Conservation (phyloP, 2,329 filamentous ascomycete genomes). For the Fusarium haematococcum region DNA sequence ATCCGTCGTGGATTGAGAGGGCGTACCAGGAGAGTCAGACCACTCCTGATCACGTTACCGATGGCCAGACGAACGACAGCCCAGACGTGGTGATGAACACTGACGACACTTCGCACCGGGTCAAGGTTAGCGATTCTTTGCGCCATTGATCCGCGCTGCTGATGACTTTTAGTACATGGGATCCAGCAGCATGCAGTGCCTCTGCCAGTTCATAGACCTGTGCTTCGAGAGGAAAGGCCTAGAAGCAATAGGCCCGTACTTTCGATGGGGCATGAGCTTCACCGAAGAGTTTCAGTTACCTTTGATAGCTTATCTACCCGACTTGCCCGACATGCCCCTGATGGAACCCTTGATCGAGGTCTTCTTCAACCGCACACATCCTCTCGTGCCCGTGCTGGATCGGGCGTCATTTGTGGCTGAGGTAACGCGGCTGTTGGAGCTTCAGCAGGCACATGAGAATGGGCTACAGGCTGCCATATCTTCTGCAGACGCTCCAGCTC, state of each 20-base stretch:
- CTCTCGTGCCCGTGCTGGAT: slow-evolving; percentile 32
- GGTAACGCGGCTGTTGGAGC: slow-evolving; percentile 25
- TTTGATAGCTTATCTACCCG: slow-evolving; percentile 21
- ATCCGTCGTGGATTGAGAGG: slow-evolving; percentile 36
- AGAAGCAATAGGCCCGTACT: slow-evolving; percentile 31
- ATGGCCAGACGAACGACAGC: slow-evolving; percentile 29
- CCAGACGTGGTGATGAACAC: slow-evolving; percentile 38
- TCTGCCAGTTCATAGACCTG: slow-evolving; percentile 31
- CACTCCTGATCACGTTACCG: slow-evolving; percentile 22
- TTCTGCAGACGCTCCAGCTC: slow-evolving; percentile 19
- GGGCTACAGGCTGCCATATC: slow-evolving; percentile 26
- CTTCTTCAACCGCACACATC: slow-evolving; percentile 37
- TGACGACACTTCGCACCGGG: slow-evolving; percentile 37
- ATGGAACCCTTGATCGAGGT: slow-evolving; percentile 37
- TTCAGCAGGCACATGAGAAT: slow-evolving; percentile 21
- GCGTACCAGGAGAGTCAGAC: slow-evolving; percentile 31
- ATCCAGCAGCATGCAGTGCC: slow-evolving; percentile 35
- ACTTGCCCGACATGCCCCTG: slow-evolving; percentile 24
- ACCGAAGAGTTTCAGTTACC: slow-evolving; percentile 34
- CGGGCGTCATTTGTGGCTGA: slow-evolving; percentile 31
- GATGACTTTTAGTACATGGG: slow-evolving; percentile 32
- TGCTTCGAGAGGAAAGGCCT: slow-evolving; percentile 33
- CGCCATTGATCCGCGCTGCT: too few relatives aligned
- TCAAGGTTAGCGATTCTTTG: slow-evolving; percentile 21
- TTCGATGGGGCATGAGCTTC: slow-evolving; percentile 39